Evolutionary conservation across 371 early-diverging fungal species (phyloP), one percentile per base, ranked within the genome.

Genomic region (Mortierella sp.): DNA sequence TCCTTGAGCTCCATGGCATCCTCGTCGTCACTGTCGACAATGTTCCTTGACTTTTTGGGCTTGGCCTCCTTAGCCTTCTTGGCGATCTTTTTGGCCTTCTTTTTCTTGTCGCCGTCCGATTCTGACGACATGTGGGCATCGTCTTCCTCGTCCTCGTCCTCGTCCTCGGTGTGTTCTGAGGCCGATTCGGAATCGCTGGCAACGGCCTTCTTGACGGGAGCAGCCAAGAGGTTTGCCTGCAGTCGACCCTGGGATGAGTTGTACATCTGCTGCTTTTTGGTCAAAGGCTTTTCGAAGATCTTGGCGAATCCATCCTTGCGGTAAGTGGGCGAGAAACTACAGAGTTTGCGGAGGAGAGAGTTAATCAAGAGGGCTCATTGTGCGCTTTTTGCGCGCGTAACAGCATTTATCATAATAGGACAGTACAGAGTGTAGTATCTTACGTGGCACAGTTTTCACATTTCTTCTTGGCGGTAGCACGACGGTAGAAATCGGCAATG

Each of bases 241-340:
- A 40, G 73, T 54, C 93, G 72, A 40, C 91, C 93, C 77, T 90
- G 91, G 4, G 92, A 89, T 21, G 90, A 89, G 95, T 97, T 97
- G 40, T 87, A 82, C 9, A 89, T 77, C 79, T 91, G 91, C 76
- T 94, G 90, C 88, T 96, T 97, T 78, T 93, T 92, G 51, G 89
- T 86, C 79, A 98, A 89, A 40, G 93, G 91, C 85, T 94, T 91
- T 82, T 96, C 93, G 88, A 98, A 98, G 28, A 99, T 90, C 90
- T 98, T 98, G 69, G 94, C 91, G 74, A 91, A 91, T 34, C 96
- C 96, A 77, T 98, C 98, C 77, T 94, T 95, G 40, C 98, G 93
- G 77, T 97, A 91, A 48, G 94, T 93, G 57, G 96, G 95, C 6
- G 93, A 89, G 46, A 93, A 90, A n/a, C 95, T 96, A 59, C 59